A percentile compares a stretch with the other conserved stretches of the same genome.
Conservation (phyloP, 352 stramenopile genomes). For the Pythium sukuiense region DNA sequence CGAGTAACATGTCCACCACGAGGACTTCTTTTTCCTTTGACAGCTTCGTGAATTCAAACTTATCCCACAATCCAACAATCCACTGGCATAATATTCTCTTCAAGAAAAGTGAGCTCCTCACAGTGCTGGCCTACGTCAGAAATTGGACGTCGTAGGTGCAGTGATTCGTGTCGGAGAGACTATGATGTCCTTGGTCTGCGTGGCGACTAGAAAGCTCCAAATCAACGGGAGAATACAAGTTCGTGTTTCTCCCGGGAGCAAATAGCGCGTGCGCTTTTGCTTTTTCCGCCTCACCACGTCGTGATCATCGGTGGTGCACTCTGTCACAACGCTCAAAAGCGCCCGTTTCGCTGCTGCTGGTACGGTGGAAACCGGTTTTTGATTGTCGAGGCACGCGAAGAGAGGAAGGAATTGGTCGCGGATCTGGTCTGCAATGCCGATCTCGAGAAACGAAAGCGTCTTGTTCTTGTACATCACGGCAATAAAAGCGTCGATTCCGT, state of each 20-base stretch:
- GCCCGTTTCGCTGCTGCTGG: neutral
- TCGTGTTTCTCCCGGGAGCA: neutral
- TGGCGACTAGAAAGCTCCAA: neutral
- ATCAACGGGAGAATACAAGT: neutral
- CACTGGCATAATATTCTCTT: too few species aligned
- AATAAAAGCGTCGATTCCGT: neutral
- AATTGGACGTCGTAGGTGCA: neutral
- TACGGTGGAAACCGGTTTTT: neutral
- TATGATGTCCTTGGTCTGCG: neutral
- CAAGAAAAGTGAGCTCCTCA: too few species aligned
- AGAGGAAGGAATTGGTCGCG: neutral
- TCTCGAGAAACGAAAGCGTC: conserved; percentile 12
- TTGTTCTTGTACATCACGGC: conserved; percentile 2
- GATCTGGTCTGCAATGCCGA: conserved; percentile 1
- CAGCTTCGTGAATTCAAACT: too few species aligned
- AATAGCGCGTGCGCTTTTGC: neutral
- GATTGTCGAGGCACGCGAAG: neutral
- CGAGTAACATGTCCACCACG: too few species aligned
- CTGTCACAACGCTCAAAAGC: neutral
- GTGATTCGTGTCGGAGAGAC: neutral
- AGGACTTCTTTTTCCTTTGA: too few species aligned
- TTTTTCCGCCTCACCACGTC: neutral
- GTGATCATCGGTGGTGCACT: neutral
- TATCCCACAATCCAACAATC: too few species aligned
- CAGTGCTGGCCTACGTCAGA: too few species aligned